Conservation (phyloP, 805 yeast species). For the Starmerella asiatica region DNA sequence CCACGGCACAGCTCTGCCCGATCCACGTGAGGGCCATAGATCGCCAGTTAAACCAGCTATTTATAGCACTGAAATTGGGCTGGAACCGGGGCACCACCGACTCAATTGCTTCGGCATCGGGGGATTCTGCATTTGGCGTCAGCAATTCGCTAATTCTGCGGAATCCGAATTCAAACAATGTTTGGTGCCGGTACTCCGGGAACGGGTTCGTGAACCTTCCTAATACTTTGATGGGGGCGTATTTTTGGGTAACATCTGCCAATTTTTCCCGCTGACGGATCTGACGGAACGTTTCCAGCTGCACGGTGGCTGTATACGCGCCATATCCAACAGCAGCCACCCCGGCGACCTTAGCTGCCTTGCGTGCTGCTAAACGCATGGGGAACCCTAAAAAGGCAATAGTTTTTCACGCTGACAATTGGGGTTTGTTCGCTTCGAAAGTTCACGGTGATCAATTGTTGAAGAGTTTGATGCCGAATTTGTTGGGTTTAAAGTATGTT, state of each 20-base stretch:
- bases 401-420: no score
- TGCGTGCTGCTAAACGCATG: slow-evolving; percentile 1
- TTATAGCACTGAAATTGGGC: slow-evolving; percentile 41
- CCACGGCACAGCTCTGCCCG: slow-evolving; percentile 76
- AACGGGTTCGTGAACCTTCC: slow-evolving; percentile 89
- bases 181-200: slow-evolving; percentile 77
- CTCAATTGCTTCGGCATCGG: slow-evolving; percentile 37
- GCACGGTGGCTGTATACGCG: slow-evolving; percentile 15
- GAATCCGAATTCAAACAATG: slow-evolving; percentile 68
- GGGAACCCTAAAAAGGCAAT: no score
- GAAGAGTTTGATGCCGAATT: no score
- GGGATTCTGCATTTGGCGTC: slow-evolving; percentile 44
- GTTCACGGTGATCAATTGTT: no score
- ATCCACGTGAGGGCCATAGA: slow-evolving; percentile 66
- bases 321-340: slow-evolving; percentile 18
- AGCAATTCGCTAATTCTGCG: slow-evolving; percentile 61
- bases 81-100: slow-evolving; percentile 43
- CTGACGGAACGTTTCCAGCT: slow-evolving; percentile 10
- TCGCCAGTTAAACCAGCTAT: slow-evolving; percentile 9
- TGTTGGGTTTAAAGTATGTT: no score
- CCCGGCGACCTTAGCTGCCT: slow-evolving; percentile 3
- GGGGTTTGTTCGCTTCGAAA: no score
- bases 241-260: slow-evolving; percentile 15
- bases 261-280: slow-evolving; percentile 14
- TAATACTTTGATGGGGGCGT: slow-evolving; percentile 20